Evolutionary conservation across 768 basidiomycete genomes (phyloP), one percentile per base, ranked within the genome.

Genomic region (Phanerodontia chrysosporium): DNA sequence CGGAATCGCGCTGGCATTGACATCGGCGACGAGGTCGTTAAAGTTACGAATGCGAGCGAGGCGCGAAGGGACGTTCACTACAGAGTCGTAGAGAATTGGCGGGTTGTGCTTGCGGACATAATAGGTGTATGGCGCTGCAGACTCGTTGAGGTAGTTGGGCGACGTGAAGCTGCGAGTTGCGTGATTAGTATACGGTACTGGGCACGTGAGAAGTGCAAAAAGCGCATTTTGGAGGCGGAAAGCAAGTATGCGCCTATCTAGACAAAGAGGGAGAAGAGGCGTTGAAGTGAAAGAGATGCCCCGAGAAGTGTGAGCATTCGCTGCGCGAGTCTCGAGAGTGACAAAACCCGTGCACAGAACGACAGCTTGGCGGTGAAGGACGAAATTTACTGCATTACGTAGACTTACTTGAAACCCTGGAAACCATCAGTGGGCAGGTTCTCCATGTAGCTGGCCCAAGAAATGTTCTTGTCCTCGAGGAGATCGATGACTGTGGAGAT

Each of bases 371-470:
- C n/a, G n/a, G n/a, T n/a, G n/a, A n/a, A n/a, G n/a, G n/a, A n/a
- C n/a, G n/a, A n/a, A n/a, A n/a, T n/a, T n/a, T n/a, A n/a, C n/a
- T n/a, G n/a, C n/a, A n/a, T n/a, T n/a, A n/a, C n/a, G n/a, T n/a
- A 16, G 30, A 59, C 59, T 32, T 62, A 76, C 60, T 75, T 73
- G 66, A 72, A 80, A 1, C 72, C 80, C 16, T 67, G 29, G 52
- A 72, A 84, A 6, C 77, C 83, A 57, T 81, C 79, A 0, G 66
- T 67, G 1, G 83, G 82, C 77, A 85, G 74, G 59, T 77, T 79
- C 65, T 87, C 84, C 66, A 84, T 79, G 64, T 87, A 88, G 18
- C 79, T 73, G 0, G 77, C 79, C 85, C 86, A 88, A 7, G 80
- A 80, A 42, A 88, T 75, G 45, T 70, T 74, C 63, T 82, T 80